Percentiles rank a stretch among this genome's conserved stretches.
Conservation (phyloP, 495 filamentous ascomycete genomes). For the Penicillium coprophilum region DNA sequence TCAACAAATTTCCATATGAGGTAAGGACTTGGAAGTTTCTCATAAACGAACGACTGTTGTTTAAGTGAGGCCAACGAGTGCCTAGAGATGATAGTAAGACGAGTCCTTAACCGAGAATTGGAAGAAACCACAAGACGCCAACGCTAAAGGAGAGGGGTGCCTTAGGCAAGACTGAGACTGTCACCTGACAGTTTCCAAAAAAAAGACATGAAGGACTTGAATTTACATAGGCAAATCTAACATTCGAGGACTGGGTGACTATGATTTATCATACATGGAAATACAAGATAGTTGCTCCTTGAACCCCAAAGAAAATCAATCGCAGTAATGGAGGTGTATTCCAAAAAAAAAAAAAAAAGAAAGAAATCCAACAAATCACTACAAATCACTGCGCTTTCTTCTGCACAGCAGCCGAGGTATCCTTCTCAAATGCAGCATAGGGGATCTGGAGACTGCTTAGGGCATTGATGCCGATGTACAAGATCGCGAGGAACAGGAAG, state of each 20-base stretch:
- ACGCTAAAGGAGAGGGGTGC: constrained; percentile 18
- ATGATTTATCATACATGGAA: constrained; percentile 30
- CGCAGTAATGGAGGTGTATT: constrained; percentile 11
- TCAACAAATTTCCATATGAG: constrained; percentile 3
- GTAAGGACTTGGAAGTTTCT: constrained; percentile 1
- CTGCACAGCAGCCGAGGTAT: constrained; percentile 81
- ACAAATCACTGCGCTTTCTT: constrained; percentile 68
- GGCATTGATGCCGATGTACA: constrained; percentile 73
- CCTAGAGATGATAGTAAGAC: constrained; percentile 5
- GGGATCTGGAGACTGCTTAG: constrained; percentile 79
- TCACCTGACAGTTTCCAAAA: constrained; percentile 31
- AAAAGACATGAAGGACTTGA: constrained; percentile 15
- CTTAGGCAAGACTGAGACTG: constrained; percentile 10
- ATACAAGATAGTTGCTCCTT: constrained; percentile 16
- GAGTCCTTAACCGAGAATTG: constrained; percentile 21
- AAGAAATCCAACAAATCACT: constrained; percentile 1
- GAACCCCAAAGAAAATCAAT: constrained; percentile 15
- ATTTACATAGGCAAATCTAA: constrained; percentile 6
- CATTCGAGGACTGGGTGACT: constrained; percentile 1
- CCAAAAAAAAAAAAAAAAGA: constrained; percentile 11
- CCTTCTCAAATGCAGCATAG: constrained; percentile 95
- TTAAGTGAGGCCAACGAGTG: constrained; percentile 15
- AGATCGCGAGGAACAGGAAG: constrained; percentile 68
- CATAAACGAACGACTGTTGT: constrained; percentile 25
- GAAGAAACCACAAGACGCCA: constrained; percentile 22